Evolutionary conservation across 1,284 basidiomycete species (phyloP).

Genomic region (Papiliotrema laurentii): DNA sequence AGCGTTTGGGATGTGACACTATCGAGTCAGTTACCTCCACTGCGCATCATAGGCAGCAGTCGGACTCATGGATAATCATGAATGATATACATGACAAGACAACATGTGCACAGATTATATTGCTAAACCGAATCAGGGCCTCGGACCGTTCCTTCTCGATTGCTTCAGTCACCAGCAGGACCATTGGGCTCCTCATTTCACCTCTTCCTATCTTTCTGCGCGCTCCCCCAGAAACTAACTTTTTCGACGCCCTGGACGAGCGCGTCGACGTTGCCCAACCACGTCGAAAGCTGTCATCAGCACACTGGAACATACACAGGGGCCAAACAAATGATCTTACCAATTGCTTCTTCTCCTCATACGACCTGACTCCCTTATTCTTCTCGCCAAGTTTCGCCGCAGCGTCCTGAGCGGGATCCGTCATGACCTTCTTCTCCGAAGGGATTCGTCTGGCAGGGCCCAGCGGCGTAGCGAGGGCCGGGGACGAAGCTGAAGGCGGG

Average conservation of each 20-base stretch:
- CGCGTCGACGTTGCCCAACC: slow-evolving; percentile 82
- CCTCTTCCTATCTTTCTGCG: not conserved
- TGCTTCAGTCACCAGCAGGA: too few relatives aligned
- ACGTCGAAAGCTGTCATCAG: slow-evolving; percentile 55
- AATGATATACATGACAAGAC: too few relatives aligned
- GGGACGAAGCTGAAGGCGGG: slow-evolving; percentile 24
- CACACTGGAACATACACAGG: not conserved
- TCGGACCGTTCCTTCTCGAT: too few relatives aligned
- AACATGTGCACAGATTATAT: too few relatives aligned
- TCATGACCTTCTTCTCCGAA: slow-evolving; percentile 8
- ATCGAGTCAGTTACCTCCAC: too few relatives aligned
- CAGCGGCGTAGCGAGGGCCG: slow-evolving; percentile 14
- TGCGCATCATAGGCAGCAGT: too few relatives aligned
- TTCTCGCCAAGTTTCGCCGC: not conserved
- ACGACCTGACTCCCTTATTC: slow-evolving; percentile 42
- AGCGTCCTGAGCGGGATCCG: not conserved
- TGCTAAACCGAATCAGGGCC: too few relatives aligned
- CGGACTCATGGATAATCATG: too few relatives aligned
- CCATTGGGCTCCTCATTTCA: not conserved
- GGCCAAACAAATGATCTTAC: slow-evolving; percentile 18
- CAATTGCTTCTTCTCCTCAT: slow-evolving; percentile 77
- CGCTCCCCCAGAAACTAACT: slow-evolving; percentile 70
- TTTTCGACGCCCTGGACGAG: slow-evolving; percentile 76
- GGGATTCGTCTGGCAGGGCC: slow-evolving; percentile 19
- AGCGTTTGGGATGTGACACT: too few relatives aligned